phyloP scores from a whole-genome alignment of 352 stramenopile species.

The Blastocystis sp. region DNA sequence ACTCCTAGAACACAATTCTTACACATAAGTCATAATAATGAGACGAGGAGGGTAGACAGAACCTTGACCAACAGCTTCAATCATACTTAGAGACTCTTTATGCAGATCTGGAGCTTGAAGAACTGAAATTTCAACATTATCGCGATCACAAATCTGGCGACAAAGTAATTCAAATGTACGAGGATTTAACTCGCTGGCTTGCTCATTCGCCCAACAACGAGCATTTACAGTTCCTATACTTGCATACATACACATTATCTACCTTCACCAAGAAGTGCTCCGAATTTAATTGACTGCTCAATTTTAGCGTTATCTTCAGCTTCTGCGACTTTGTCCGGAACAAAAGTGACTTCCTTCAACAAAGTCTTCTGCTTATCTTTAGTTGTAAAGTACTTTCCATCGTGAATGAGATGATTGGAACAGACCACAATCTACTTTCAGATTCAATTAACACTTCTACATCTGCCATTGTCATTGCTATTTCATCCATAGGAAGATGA shows the following conservation, averaged over 20 bases:
- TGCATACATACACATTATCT: neutral
- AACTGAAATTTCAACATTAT: conserved; percentile 78
- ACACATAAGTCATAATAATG: conserved; percentile 79
- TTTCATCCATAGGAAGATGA: neutral
- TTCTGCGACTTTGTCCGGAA: neutral
- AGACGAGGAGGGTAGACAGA: conserved; percentile 77
- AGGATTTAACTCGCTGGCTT: conserved; percentile 57
- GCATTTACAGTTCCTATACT: conserved; percentile 34
- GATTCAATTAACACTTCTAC: neutral
- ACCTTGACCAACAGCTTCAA: conserved; percentile 79
- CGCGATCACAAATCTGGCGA: conserved; percentile 27
- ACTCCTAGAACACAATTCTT: neutral
- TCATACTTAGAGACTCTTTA: conserved; percentile 81
- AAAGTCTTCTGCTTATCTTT: conserved; percentile 54
- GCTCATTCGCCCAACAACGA: conserved; percentile 52
- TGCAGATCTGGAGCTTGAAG: conserved; percentile 78
- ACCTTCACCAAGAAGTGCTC: conserved; percentile 47
- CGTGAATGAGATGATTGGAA: conserved; percentile 32
- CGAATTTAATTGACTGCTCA: conserved; percentile 23
- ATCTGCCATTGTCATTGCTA: conserved; percentile 29
- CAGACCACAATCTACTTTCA: conserved; percentile 43
- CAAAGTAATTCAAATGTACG: conserved; percentile 39
- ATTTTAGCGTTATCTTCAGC: neutral
- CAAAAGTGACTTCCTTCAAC: conserved; percentile 23
- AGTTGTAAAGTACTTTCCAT: conserved; percentile 59